phyloP scores from a whole-genome alignment of 495 filamentous ascomycete species.

The Hypoxylon perforatum region DNA sequence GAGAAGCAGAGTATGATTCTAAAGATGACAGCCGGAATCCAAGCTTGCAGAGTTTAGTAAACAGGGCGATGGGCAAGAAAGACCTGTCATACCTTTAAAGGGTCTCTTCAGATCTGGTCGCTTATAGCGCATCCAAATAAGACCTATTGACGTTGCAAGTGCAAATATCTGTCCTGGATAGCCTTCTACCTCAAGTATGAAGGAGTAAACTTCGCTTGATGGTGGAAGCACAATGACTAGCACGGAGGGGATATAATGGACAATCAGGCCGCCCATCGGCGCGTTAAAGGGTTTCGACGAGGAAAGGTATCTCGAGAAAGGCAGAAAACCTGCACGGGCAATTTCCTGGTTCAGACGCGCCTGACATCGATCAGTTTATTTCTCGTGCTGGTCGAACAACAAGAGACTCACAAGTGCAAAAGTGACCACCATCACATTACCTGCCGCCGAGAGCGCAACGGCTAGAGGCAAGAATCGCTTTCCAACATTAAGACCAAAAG shows the following conservation, averaged over 20 bases:
- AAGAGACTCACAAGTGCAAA: slow-evolving; percentile 65
- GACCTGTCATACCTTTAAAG: slow-evolving; percentile 54
- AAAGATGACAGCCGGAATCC: slow-evolving; percentile 64
- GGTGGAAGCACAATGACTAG: slow-evolving; percentile 74
- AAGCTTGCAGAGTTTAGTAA: slow-evolving; percentile 52
- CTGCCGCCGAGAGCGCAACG: slow-evolving; percentile 73
- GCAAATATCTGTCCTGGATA: slow-evolving; percentile 73
- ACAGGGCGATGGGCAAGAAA: too few relatives aligned
- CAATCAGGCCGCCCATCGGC: slow-evolving; percentile 72
- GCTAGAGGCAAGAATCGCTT: slow-evolving; percentile 68
- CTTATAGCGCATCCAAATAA: slow-evolving; percentile 70
- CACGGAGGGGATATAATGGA: slow-evolving; percentile 74
- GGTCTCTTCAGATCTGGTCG: slow-evolving; percentile 72
- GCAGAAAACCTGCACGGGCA: slow-evolving; percentile 69
- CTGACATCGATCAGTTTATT: slow-evolving; percentile 47
- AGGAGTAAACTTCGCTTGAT: slow-evolving; percentile 74
- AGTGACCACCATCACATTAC: slow-evolving; percentile 83
- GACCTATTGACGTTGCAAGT: slow-evolving; percentile 67
- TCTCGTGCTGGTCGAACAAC: slow-evolving; percentile 3
- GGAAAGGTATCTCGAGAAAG: slow-evolving; percentile 69
- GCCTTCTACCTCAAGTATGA: slow-evolving; percentile 78
- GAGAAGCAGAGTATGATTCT: slow-evolving; percentile 57
- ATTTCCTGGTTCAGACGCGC: slow-evolving; percentile 67
- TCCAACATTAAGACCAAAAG: slow-evolving; percentile 70
- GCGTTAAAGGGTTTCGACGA: slow-evolving; percentile 75